These are phyloP conservation scores for Sporothrix inflata DNA, from an alignment of 2,329 filamentous ascomycete species.

Conservation along the genomic window DNA sequence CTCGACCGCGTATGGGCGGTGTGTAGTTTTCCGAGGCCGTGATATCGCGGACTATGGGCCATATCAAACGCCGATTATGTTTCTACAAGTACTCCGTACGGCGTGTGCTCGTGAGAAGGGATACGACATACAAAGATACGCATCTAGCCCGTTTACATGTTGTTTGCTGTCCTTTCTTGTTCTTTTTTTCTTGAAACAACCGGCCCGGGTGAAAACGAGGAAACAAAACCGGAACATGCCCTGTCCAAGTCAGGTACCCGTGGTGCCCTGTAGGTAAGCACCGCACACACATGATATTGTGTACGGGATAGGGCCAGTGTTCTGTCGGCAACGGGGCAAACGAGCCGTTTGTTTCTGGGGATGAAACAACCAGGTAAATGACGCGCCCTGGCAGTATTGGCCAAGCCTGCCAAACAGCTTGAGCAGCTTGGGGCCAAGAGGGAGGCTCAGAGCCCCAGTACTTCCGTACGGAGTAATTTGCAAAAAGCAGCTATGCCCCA, in stretches of 20 bases:
- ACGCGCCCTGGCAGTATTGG: no score
- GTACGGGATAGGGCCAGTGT: background rate
- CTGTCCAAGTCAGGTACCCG: background rate
- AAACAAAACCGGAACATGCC: background rate
- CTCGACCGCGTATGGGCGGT: background rate
- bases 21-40: background rate
- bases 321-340: background rate
- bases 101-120: no score
- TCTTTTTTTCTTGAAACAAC: slow-evolving; percentile 1
- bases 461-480: background rate
- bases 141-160: background rate
- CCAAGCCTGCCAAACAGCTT: background rate
- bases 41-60: background rate
- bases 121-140: no score
- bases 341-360: slow-evolving; percentile 13
- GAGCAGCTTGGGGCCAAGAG: background rate
- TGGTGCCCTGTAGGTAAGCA: background rate
- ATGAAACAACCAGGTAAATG: slow-evolving; percentile 15
- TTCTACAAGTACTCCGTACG: no score
- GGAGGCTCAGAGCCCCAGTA: background rate
- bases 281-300: background rate
- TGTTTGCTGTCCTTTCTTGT: background rate
- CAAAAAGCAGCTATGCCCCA: background rate
- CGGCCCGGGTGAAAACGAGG: background rate
- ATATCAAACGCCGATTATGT: no score